A percentile compares a stretch with the other conserved stretches of the same genome.
Conservation (phyloP, 2,329 filamentous ascomycete species). For the Aspergillus piperis region DNA sequence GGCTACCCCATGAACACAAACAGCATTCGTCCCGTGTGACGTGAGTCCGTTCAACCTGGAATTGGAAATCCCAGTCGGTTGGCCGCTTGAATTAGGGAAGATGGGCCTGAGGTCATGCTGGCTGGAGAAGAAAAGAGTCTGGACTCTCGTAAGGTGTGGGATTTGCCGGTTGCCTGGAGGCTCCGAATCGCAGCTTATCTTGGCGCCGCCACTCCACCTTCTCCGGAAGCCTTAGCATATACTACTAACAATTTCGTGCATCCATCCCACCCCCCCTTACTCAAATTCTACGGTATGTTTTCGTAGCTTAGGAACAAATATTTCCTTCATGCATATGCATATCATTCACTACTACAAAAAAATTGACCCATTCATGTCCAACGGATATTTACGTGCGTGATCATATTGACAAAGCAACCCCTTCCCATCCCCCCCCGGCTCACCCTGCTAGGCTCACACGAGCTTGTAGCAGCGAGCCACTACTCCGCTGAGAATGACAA, state of each 20-base stretch:
- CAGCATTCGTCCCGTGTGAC: neutral
- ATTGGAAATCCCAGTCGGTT: neutral
- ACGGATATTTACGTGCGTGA: neutral
- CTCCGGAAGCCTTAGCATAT: neutral
- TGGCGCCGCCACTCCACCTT: neutral
- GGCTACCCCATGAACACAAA: neutral
- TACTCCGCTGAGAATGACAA: slow-evolving; percentile 42
- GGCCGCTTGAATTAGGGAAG: neutral
- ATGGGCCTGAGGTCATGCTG: neutral
- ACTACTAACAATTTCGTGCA: neutral
- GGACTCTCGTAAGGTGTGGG: neutral
- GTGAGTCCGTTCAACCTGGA: neutral
- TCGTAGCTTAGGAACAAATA: too few species aligned
- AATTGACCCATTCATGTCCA: neutral
- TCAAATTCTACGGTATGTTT: too few species aligned
- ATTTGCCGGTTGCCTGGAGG: neutral
- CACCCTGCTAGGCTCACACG: slow-evolving; percentile 28
- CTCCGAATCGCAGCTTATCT: neutral
- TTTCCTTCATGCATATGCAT: too few species aligned
- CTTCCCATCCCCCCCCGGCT: neutral
- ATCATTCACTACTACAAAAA: neutral
- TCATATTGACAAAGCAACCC: too few species aligned
- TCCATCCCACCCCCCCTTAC: neutral
- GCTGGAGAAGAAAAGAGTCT: neutral
- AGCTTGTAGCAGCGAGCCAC: slow-evolving; percentile 46